These are phyloP conservation scores for Gaeumannomyces sp. DNA, from an alignment of 2,329 filamentous ascomycete species.

Conservation along the genomic window DNA sequence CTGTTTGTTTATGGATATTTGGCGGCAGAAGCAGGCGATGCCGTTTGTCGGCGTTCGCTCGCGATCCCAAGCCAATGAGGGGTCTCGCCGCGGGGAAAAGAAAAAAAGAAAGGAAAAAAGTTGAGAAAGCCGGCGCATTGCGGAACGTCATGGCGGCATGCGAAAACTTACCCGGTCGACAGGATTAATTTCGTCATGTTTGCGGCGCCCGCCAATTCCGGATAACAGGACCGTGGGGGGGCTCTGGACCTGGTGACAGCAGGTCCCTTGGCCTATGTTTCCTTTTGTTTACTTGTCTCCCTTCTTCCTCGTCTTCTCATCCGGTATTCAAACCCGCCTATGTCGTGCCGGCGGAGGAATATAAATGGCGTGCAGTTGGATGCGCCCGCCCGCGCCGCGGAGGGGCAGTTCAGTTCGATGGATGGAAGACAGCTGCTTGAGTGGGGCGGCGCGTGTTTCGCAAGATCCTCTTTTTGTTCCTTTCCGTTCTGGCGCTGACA, in stretches of 20 bases:
- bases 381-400: too few relatives aligned
- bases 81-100: neutral
- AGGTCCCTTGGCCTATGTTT: neutral
- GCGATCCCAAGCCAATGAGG: too few relatives aligned
- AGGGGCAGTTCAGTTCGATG: neutral
- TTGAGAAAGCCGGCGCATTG: neutral
- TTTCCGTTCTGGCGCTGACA: neutral
- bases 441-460: neutral
- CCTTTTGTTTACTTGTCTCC: neutral
- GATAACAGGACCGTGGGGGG: neutral
- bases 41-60: neutral
- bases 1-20: neutral
- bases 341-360: neutral
- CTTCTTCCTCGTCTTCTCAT: neutral
- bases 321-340: neutral
- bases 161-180: constrained; percentile 67
- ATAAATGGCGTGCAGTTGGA: neutral
- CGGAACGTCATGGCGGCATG: constrained; percentile 1
- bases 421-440: neutral
- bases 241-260: neutral
- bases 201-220: neutral
- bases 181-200: constrained; percentile 72
- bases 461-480: neutral
- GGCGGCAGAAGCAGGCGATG: neutral
- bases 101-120: neutral